A percentile compares a stretch with the other conserved stretches of the same genome.
Conservation (phyloP, 345 rosid species). For the Syzygium aqueum region DNA sequence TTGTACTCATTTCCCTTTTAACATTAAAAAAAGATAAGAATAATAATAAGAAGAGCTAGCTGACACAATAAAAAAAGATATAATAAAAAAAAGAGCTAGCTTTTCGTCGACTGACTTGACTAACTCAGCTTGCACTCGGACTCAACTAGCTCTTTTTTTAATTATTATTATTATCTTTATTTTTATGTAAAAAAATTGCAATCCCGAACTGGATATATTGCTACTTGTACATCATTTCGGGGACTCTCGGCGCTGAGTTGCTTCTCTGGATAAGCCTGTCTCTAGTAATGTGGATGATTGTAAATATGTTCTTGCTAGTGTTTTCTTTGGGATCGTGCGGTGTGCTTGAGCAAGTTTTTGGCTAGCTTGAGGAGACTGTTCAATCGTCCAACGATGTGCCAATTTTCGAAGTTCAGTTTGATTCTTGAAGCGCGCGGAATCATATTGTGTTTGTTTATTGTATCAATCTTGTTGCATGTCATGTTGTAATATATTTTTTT, state of each 20-base stretch:
- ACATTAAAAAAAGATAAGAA: no score
- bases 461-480: no score
- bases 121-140: no score
- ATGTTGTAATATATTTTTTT: rapidly evolving
- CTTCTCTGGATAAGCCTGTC: background rate
- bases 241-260: rapidly evolving
- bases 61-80: no score
- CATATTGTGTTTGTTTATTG: background rate
- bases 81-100: no score
- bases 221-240: background rate
- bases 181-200: no score
- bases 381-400: rapidly evolving
- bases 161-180: no score
- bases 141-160: no score
- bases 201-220: rapidly evolving
- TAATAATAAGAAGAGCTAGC: no score
- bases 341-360: background rate
- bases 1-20: no score
- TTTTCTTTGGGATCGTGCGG: background rate
- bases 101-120: no score
- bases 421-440: background rate
- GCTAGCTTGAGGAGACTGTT: background rate
- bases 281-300: background rate
- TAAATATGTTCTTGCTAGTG: background rate
- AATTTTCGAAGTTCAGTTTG: background rate